Conservation (phyloP, 345 rosid genomes). For the Salix purpurea region DNA sequence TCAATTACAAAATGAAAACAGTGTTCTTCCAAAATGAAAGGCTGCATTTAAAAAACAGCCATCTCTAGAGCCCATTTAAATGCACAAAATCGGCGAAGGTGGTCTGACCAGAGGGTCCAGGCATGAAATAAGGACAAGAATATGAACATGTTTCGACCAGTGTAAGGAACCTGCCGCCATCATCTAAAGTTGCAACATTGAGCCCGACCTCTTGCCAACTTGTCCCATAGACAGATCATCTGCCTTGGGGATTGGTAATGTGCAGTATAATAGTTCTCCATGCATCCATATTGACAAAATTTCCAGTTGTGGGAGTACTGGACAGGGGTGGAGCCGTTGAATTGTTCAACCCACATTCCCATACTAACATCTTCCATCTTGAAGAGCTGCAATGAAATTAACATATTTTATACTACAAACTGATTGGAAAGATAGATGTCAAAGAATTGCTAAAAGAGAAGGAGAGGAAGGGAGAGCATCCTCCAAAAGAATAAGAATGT, state of each 20-base stretch:
- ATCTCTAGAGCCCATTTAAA: neutral
- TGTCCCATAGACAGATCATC: slow-evolving; percentile 90
- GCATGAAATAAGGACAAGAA: neutral
- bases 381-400: slow-evolving; percentile 55
- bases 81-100: neutral
- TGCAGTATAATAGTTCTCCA: slow-evolving; percentile 77
- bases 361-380: slow-evolving; percentile 99
- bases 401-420: neutral
- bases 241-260: slow-evolving; percentile 97
- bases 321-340: slow-evolving; percentile 54
- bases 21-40: slow-evolving; percentile 6
- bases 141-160: neutral
- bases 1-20: neutral
- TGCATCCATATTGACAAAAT: slow-evolving; percentile 92
- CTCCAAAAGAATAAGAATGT: neutral
- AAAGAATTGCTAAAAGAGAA: neutral
- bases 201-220: slow-evolving; percentile 66
- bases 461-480: neutral
- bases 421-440: neutral
- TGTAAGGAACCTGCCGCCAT: neutral
- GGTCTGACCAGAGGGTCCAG: neutral
- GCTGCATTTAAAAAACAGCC: slow-evolving; percentile 7
- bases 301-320: slow-evolving; percentile 92
- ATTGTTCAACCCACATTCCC: slow-evolving; percentile 97
- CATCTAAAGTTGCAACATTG: slow-evolving; percentile 72